A percentile compares a stretch with the other conserved stretches of the same genome.
Conservation (phyloP, 2,329 filamentous ascomycete species). For the Eutypa lata region DNA sequence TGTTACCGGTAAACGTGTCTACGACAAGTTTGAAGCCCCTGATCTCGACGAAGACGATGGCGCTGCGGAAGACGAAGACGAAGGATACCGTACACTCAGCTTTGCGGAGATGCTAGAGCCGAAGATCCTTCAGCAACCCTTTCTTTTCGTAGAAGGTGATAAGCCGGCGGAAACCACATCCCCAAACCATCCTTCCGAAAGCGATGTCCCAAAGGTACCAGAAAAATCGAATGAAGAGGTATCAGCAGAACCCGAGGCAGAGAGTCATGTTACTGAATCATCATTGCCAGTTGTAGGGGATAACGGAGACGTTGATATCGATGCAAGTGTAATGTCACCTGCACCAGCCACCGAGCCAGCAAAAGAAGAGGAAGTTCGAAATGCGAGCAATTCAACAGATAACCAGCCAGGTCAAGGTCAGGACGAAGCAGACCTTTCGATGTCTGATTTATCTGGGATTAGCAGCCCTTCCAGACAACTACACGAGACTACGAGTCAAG, state of each 20-base stretch:
- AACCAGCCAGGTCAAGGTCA: constrained; percentile 17
- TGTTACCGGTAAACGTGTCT: constrained; percentile 67
- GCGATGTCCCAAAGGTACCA: not conserved
- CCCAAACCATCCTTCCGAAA: not conserved
- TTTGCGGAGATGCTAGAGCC: constrained; percentile 67
- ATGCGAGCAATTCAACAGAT: constrained; percentile 12
- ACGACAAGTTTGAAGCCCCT: constrained; percentile 75
- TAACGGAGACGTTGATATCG: not conserved
- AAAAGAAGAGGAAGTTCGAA: not conserved
- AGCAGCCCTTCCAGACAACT: constrained; percentile 29
- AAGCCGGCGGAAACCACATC: constrained; percentile 1
- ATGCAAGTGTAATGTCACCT: not conserved
- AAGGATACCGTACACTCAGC: constrained; percentile 57
- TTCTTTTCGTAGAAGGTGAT: constrained; percentile 8
- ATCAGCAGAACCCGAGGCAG: not conserved
- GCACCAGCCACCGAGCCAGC: not conserved
- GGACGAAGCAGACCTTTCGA: constrained; percentile 11
- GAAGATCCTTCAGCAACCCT: constrained; percentile 55
- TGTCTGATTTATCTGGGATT: constrained; percentile 22
- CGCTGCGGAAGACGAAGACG: constrained; percentile 57
- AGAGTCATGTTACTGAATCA: not conserved
- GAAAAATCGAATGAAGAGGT: not conserved
- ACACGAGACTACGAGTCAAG: constrained; percentile 21
- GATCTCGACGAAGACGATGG: constrained; percentile 60
- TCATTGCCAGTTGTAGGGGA: not conserved